phyloP scores from a whole-genome alignment of 768 basidiomycete genomes.

The Mycena metata region DNA sequence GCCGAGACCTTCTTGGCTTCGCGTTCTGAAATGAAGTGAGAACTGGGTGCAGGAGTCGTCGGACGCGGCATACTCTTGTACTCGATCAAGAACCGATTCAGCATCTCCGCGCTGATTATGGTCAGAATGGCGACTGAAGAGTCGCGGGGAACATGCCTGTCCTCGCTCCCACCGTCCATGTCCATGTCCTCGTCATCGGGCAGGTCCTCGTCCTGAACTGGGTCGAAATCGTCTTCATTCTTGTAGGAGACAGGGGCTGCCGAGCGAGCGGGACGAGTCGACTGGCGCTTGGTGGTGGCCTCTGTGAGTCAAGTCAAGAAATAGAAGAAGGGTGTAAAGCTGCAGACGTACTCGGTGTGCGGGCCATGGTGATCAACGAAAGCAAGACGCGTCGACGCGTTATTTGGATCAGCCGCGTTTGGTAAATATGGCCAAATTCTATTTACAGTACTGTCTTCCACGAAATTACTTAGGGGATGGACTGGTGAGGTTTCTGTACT shows the following conservation, averaged over 20 bases:
- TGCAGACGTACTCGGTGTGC: constrained; percentile 41
- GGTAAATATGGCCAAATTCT: not conserved
- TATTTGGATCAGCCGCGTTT: constrained; percentile 1
- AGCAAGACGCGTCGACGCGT: constrained; percentile 38
- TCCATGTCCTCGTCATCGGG: constrained; percentile 35
- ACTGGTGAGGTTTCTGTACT: constrained; percentile 56
- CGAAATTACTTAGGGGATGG: constrained; percentile 51
- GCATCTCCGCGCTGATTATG: constrained; percentile 33
- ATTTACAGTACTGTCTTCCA: not conserved
- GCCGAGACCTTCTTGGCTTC: constrained; percentile 46
- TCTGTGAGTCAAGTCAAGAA: not conserved
- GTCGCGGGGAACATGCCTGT: constrained; percentile 19
- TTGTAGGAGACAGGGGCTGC: constrained; percentile 36
- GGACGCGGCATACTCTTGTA: constrained; percentile 38
- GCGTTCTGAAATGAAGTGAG: constrained; percentile 40
- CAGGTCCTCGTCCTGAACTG: constrained; percentile 33
- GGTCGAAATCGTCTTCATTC: constrained; percentile 40
- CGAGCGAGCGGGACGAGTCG: constrained; percentile 40
- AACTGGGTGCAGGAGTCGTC: not conserved
- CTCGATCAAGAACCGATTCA: constrained; percentile 27
- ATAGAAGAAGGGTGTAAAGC: not conserved
- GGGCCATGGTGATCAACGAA: constrained; percentile 41
- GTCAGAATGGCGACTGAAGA: constrained; percentile 4
- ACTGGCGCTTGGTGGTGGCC: constrained; percentile 22
- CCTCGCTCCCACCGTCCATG: constrained; percentile 35